phyloP scores from a whole-genome alignment of 805 yeast genomes.

The Jamesozyma gamospora region DNA sequence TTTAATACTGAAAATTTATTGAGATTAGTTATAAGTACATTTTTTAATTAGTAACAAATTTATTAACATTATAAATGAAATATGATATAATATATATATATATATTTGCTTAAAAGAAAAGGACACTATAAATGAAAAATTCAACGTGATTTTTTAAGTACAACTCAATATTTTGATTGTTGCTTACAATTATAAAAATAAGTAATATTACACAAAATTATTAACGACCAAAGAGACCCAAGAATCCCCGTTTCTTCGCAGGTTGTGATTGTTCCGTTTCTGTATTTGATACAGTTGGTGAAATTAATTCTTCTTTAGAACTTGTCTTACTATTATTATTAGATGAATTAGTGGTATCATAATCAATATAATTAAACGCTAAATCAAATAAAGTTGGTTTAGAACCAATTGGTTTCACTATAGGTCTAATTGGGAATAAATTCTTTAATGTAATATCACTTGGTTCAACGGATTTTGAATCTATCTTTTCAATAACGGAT shows the following conservation, averaged over 20 bases:
- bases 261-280: conserved; percentile 13
- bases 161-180: too few species aligned
- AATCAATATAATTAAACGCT: conserved; percentile 72
- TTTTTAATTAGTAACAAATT: conserved; percentile 23
- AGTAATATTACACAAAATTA: too few species aligned
- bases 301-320: conserved; percentile 8
- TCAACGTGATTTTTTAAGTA: too few species aligned
- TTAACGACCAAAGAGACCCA: conserved; percentile 60
- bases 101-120: too few species aligned
- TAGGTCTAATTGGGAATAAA: conserved; percentile 28
- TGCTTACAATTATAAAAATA: too few species aligned
- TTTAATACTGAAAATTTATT: conserved; percentile 62
- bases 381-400: conserved; percentile 90
- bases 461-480: conserved; percentile 12
- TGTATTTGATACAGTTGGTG: conserved; percentile 3
- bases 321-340: too few species aligned
- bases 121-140: too few species aligned
- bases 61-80: too few species aligned
- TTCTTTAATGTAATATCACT: conserved; percentile 16
- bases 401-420: conserved; percentile 53
- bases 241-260: conserved; percentile 53
- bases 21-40: conserved; percentile 62
- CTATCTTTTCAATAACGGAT: conserved; percentile 35
- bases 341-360: conserved; percentile 23
- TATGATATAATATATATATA: too few species aligned